Evolutionary conservation across 2,329 filamentous ascomycete species (phyloP).

Genomic region (Hawksworthiomyces lignivorus): DNA sequence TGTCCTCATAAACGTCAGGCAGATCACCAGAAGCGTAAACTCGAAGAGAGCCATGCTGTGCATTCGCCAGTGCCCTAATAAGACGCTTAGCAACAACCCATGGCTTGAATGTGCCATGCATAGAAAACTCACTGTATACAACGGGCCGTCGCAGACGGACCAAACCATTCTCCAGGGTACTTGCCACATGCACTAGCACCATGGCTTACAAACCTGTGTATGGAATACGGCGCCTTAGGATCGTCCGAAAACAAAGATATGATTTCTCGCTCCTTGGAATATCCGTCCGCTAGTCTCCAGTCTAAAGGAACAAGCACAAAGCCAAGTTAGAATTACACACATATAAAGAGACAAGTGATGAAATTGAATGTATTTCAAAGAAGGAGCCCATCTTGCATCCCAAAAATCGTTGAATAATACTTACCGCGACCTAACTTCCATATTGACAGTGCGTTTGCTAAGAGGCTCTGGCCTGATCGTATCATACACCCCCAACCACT

Average conservation of each 20-base stretch:
- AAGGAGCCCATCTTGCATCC: too few species aligned
- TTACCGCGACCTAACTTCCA: constrained; percentile 71
- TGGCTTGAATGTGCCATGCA: too few species aligned
- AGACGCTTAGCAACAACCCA: too few species aligned
- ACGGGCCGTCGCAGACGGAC: constrained; percentile 87
- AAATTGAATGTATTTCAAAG: too few species aligned
- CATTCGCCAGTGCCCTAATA: constrained; percentile 63
- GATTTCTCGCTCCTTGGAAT: constrained; percentile 58
- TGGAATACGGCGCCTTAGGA: constrained; percentile 78
- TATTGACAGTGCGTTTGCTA: constrained; percentile 76
- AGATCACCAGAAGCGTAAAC: constrained; percentile 89
- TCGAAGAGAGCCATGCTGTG: constrained; percentile 56
- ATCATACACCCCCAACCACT: constrained; percentile 99
- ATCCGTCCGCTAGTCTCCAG: constrained; percentile 61
- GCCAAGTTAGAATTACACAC: too few species aligned
- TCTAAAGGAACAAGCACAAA: constrained; percentile 32
- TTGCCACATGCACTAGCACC: constrained; percentile 84
- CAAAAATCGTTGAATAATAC: too few species aligned
- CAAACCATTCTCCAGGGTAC: constrained; percentile 96
- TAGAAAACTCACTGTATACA: constrained; percentile 94
- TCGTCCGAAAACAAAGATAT: constrained; percentile 83
- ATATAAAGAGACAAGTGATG: too few species aligned
- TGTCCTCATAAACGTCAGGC: constrained; percentile 87
- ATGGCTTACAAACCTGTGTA: constrained; percentile 88
- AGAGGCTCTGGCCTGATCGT: constrained; percentile 82